Base-by-base conservation (phyloP, 2,329 filamentous ascomycete species). In the Zymoseptoria pseudotritici region DNA sequence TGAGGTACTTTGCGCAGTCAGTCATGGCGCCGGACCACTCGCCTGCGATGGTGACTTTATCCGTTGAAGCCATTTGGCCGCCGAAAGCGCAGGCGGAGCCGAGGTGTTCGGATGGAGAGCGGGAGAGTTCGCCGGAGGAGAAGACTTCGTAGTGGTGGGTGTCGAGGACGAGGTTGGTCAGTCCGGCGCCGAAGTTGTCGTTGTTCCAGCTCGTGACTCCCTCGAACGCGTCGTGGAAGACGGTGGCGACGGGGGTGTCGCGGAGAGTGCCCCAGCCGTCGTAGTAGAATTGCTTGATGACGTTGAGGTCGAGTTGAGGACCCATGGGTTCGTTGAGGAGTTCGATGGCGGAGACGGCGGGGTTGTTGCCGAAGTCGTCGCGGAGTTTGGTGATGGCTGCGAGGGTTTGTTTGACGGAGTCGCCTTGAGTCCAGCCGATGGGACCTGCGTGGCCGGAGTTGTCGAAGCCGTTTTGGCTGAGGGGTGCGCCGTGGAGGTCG, bases 1-100 rank as follows among this genome's bases (percentile, higher is more conserved):
- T 81, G 55, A 81, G 74, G 49, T 74, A 76, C 42, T 71, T 71
- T 9, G 82, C 80, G 66, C 82, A 83, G 67, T 85, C 82, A 2
- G 86, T 88, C 79, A 87, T 81, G 13, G 85, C 86, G 22, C 80
- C 86, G 1, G 82, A 83, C 86, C 86, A 89, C 71, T 89, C 86
- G 50, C 86, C 86, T 4, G 87, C 81, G 58, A 88, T 76, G n/a
- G 82, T 81, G 79, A 83, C 86, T 71, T 88, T 88, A 66, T 66
- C 72, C 7, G 73, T 75, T 22, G 69, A 68, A 3, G 76, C 73
- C 78, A 80, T 80, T 59, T 75, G 70, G 36, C 61, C 70, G 52
- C 78, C 78, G 62, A 78, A 80, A 54, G 67, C 70, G 65, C 78
- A 79, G 1, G 77, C 78, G 17, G 71, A 74, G 26, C 62, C 69